These are phyloP conservation scores for Dorcoceras hygrometricum DNA, from an alignment of 257 asterid genomes.

Conservation along the genomic window DNA sequence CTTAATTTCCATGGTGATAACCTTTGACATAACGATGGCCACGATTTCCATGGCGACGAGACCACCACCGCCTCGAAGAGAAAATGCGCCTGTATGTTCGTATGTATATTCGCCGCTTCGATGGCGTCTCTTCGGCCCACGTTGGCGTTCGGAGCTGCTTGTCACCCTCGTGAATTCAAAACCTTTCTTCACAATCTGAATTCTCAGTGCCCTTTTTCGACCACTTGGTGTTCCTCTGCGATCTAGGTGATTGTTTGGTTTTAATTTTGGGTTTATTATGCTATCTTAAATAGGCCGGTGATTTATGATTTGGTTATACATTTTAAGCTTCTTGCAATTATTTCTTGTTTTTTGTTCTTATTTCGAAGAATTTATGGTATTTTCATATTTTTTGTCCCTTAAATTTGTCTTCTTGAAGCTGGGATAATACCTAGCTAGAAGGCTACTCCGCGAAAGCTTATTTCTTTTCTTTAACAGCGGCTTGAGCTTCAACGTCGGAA, in stretches of 20 bases:
- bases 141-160: conserved; percentile 24
- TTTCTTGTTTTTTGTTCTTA: not conserved
- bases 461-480: not conserved
- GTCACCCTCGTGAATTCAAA: conserved; percentile 29
- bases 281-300: too few relatives aligned
- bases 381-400: not conserved
- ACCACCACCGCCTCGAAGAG: too few relatives aligned
- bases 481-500: too few relatives aligned
- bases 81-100: conserved; percentile 24
- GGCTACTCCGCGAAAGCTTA: not conserved
- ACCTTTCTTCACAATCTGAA: conserved; percentile 47
- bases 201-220: conserved; percentile 43
- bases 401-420: too few relatives aligned
- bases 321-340: not conserved
- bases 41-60: too few relatives aligned
- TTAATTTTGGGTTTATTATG: not conserved
- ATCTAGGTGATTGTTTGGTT: conserved; percentile 33
- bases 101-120: conserved; percentile 34
- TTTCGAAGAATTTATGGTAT: not conserved
- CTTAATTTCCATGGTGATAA: too few relatives aligned
- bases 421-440: not conserved
- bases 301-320: too few relatives aligned
- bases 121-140: conserved; percentile 25
- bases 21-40: too few relatives aligned
- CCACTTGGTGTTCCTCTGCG: conserved; percentile 33